A percentile compares a stretch with the other conserved stretches of the same genome.
Conservation (phyloP, 2,329 filamentous ascomycete species). For the Diaporthe nobilis region DNA sequence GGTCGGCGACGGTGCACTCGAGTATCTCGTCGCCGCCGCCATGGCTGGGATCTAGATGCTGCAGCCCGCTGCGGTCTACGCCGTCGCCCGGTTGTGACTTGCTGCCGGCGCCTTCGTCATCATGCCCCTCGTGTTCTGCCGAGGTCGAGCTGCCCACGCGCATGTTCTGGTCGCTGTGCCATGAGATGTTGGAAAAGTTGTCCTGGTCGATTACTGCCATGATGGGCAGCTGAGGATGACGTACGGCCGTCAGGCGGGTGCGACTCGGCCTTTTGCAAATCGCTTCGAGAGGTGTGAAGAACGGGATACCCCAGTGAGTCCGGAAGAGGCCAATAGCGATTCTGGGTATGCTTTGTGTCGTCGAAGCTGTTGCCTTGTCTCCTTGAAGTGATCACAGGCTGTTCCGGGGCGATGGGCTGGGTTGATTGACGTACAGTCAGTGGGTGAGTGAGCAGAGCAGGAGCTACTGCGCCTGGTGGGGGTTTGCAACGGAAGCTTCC, state of each 20-base stretch:
- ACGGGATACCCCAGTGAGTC: neutral
- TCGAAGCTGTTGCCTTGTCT: neutral
- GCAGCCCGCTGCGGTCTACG: constrained; percentile 63
- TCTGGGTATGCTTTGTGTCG: neutral
- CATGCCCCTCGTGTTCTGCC: constrained; percentile 42
- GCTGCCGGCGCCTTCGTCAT: constrained; percentile 50
- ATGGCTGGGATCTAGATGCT: constrained; percentile 71
- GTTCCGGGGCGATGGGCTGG: neutral
- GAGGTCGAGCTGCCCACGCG: constrained; percentile 50
- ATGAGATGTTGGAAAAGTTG: constrained; percentile 86
- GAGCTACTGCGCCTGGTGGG: constrained; percentile 9
- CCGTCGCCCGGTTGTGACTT: constrained; percentile 51
- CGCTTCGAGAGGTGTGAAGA: neutral
- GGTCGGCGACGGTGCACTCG: constrained; percentile 85
- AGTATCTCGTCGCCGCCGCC: constrained; percentile 81
- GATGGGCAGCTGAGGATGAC: constrained; percentile 36
- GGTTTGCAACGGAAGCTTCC: constrained; percentile 28
- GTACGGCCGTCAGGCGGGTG: constrained; percentile 1
- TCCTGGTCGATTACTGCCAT: constrained; percentile 71
- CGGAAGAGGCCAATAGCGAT: constrained; percentile 9
- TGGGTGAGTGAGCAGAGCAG: neutral
- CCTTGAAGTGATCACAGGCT: constrained; percentile 4
- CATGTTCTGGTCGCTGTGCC: constrained; percentile 75
- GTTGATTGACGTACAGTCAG: constrained; percentile 9
- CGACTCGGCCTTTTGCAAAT: neutral